Evolutionary conservation across 2,329 filamentous ascomycete species (phyloP), one percentile per base, ranked within the genome.

Genomic region (Colletotrichum euphorbiae): DNA sequence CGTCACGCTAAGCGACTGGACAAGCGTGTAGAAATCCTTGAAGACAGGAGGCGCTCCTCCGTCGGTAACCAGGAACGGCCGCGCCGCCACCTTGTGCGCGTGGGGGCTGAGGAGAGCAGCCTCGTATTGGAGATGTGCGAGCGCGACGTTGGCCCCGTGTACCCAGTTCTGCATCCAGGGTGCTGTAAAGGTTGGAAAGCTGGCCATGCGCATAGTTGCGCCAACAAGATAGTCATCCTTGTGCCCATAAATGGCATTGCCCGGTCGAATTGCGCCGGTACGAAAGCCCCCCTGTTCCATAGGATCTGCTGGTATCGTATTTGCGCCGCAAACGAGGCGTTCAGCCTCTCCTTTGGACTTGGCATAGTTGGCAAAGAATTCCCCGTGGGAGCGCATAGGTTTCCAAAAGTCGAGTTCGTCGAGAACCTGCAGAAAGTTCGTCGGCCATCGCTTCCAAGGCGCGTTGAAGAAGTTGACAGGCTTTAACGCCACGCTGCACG

Each of bases 111-210:
- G 70, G 1, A 89, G 79, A 6, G 83, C 83, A 17, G 81, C 80
- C 74, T 88, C 85, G 74, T 85, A 84, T 24, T 82, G 77, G 4
- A 88, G 77, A 71, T 89, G 85, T 4, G 82, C 85, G 17, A 87
- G 75, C 9, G 85, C 84, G 67, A 86, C 83, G 74, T 89, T 87
- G 61, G 82, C 80, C 4, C 79, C 80, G 69, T 82, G 78, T 52
- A 85, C 82, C 72, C 83, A 85, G 74, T 82, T 83, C 72, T 87
- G 84, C 28, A 85, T 76, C 31, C 83, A 75, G 15, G 80, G 78
- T 5, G 74, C 72, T 28, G 81, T 78, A 80, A 84, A 87, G 50
- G 80, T 83, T 3, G 79, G 78, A 45, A 77, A 73, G 11, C 74
- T 76, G 28, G 79, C 76, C 15, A 73, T 68, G n/a, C 73, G 76